phyloP scores from a whole-genome alignment of 768 basidiomycete species.

The Zangia roseola region DNA sequence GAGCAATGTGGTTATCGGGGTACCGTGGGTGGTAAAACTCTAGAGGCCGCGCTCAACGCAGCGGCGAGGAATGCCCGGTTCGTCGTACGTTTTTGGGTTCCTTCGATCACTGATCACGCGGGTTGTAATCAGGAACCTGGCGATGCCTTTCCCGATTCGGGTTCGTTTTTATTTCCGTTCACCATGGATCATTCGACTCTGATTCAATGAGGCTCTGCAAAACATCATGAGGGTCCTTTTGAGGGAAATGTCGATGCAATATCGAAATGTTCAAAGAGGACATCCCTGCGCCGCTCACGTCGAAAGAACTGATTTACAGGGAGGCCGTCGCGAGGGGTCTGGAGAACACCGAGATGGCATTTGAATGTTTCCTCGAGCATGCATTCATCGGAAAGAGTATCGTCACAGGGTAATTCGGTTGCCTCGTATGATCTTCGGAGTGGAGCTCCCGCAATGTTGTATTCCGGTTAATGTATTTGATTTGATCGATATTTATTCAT shows the following conservation, averaged over 20 bases:
- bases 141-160: background rate
- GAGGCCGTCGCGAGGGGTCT: constrained; percentile 49
- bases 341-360: constrained; percentile 26
- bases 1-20: constrained; percentile 31
- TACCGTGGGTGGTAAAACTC: constrained; percentile 57
- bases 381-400: constrained; percentile 8
- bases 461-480: background rate
- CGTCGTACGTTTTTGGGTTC: constrained; percentile 31
- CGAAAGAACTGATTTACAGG: constrained; percentile 45
- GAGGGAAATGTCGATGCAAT: constrained; percentile 43
- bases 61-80: constrained; percentile 48
- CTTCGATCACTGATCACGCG: background rate
- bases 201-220: background rate
- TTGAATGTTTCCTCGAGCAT: background rate
- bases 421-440: background rate
- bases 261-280: constrained; percentile 42
- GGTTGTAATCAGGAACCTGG: constrained; percentile 25
- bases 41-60: constrained; percentile 54
- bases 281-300: constrained; percentile 40
- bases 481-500: no score
- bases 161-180: background rate
- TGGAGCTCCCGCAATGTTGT: background rate
- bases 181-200: background rate
- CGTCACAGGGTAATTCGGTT: background rate
- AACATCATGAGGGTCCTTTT: constrained; percentile 20